Evolutionary conservation across 1,284 basidiomycete genomes (phyloP).

Genomic region (Moesziomyces aphidis): DNA sequence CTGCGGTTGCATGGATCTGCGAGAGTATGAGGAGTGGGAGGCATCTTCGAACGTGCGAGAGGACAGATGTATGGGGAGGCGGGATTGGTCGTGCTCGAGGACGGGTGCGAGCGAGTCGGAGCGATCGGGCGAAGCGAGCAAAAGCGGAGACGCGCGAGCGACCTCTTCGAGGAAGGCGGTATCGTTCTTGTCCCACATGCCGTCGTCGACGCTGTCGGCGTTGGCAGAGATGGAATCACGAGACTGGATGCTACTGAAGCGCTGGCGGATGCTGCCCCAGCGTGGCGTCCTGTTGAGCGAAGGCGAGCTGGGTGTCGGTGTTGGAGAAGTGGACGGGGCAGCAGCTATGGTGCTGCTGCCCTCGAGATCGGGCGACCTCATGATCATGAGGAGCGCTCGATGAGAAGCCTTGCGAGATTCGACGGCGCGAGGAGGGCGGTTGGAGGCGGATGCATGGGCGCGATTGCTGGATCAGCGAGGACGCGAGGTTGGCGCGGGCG

Average conservation of each 20-base stretch:
- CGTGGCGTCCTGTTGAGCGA: constrained; percentile 18
- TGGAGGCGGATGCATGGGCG: background rate
- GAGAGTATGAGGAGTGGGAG: background rate
- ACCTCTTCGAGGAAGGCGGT: constrained; percentile 49
- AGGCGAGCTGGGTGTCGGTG: constrained; percentile 10
- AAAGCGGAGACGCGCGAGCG: constrained; percentile 25
- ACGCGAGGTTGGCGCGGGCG: background rate
- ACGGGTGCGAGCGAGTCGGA: constrained; percentile 18
- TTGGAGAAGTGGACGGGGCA: constrained; percentile 9
- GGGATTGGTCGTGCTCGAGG: constrained; percentile 8
- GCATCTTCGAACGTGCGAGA: constrained; percentile 1
- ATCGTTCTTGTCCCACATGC: constrained; percentile 51
- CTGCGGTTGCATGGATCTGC: background rate
- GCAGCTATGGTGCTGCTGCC: background rate
- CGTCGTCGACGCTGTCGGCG: constrained; percentile 35
- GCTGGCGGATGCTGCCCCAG: constrained; percentile 42
- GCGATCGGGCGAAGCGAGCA: constrained; percentile 13
- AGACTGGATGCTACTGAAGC: constrained; percentile 39
- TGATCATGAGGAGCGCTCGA: background rate
- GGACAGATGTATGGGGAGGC: constrained; percentile 2
- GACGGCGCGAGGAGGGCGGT: no score
- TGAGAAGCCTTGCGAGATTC: background rate
- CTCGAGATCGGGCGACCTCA: background rate
- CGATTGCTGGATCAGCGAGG: background rate
- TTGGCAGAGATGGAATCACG: constrained; percentile 23